Evolutionary conservation across 345 rosid species (phyloP).

Genomic region (Ceriops tagal): DNA sequence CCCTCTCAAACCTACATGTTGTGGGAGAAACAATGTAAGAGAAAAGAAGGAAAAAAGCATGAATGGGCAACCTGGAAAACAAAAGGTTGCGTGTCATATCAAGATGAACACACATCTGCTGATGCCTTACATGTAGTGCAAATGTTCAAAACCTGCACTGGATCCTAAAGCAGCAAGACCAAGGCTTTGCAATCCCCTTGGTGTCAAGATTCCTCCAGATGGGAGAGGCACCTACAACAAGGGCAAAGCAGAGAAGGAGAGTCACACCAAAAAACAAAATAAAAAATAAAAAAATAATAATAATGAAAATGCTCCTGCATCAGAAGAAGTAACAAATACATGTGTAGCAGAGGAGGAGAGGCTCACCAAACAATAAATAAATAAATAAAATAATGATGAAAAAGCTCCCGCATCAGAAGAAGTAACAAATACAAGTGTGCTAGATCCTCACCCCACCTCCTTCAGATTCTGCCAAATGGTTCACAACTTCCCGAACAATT

Average conservation of each 20-base stretch:
- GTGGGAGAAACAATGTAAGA: neutral
- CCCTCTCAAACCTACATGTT: conserved; percentile 70
- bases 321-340: neutral
- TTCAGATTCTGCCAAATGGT: conserved; percentile 66
- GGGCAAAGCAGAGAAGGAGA: neutral
- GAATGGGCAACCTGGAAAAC: conserved; percentile 4
- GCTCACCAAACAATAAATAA: neutral
- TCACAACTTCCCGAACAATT: conserved; percentile 59
- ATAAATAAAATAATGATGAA: neutral
- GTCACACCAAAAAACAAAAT: neutral
- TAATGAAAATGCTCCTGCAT: neutral
- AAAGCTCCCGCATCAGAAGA: neutral
- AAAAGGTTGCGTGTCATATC: neutral
- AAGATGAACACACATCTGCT: neutral
- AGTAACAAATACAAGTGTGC: conserved; percentile 4
- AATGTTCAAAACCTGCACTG: conserved; percentile 81
- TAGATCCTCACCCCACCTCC: conserved; percentile 69
- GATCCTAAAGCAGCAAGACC: conserved; percentile 85
- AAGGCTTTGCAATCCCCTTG: conserved; percentile 72
- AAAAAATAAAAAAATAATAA: neutral
- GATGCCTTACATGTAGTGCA: conserved; percentile 78
- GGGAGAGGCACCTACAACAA: conserved; percentile 71
- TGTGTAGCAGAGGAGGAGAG: neutral
- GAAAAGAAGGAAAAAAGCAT: neutral
- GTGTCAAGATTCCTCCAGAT: conserved; percentile 82